Evolutionary conservation across 495 filamentous ascomycete genomes (phyloP).

Genomic region (Pyrenopolyporus hunteri): DNA sequence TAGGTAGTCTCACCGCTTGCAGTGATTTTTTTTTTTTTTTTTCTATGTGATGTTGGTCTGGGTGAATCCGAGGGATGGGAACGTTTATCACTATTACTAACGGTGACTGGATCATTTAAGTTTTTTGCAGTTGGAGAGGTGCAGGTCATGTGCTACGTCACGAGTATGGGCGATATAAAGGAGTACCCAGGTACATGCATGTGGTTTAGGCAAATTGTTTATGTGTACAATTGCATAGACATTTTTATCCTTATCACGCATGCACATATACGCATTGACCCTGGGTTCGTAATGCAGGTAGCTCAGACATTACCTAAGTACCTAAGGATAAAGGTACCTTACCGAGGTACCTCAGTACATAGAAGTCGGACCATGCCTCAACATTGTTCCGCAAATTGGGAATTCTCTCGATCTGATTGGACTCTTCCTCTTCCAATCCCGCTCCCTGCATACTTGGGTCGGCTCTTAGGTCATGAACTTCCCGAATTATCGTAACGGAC

Average conservation of each 20-base stretch:
- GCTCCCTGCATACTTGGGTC: constrained; percentile 12
- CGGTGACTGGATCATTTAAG: neutral
- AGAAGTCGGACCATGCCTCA: constrained; percentile 14
- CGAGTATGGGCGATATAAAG: constrained; percentile 15
- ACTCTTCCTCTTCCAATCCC: neutral
- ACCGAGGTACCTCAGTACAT: neutral
- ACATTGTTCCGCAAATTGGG: constrained; percentile 33
- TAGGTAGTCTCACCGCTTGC: constrained; percentile 2
- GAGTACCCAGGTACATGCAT: no score
- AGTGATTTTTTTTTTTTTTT: constrained; percentile 12
- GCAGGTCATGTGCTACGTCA: constrained; percentile 38
- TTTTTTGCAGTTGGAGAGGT: constrained; percentile 11
- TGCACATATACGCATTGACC: no score
- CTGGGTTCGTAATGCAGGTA: no score
- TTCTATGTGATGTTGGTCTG: constrained; percentile 9
- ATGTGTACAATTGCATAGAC: no score
- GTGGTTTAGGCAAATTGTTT: neutral
- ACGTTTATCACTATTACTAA: constrained; percentile 2
- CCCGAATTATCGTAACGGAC: constrained; percentile 27
- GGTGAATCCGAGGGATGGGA: constrained; percentile 23
- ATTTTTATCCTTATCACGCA: no score
- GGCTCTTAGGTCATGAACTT: constrained; percentile 20
- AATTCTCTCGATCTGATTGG: constrained; percentile 29
- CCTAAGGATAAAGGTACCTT: neutral
- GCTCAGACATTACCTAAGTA: neutral